These are phyloP conservation scores for Hippophae tibetana DNA, from an alignment of 306 rosid species.

Conservation along the genomic window DNA sequence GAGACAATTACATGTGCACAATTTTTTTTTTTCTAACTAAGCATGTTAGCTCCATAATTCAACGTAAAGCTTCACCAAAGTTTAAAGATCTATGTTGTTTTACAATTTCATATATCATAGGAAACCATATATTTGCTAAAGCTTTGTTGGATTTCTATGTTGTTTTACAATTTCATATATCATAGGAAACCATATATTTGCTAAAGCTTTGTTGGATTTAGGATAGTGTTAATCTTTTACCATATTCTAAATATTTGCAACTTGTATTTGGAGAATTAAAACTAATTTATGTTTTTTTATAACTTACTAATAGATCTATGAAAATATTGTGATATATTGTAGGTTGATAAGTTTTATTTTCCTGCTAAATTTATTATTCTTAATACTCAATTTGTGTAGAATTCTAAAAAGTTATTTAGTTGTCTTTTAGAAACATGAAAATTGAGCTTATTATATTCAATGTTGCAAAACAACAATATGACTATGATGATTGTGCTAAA, in stretches of 20 bases:
- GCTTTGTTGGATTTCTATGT: no score
- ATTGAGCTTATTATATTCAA: neutral
- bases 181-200: neutral
- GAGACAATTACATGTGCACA: neutral
- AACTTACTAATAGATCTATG: neutral
- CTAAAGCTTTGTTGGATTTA: neutral
- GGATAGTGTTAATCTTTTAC: neutral
- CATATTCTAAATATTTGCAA: neutral
- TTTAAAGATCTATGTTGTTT: neutral
- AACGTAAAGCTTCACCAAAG: neutral
- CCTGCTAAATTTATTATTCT: neutral
- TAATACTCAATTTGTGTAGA: neutral
- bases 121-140: neutral
- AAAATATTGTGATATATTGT: neutral
- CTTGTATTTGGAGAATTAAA: neutral
- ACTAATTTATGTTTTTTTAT: neutral
- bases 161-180: neutral
- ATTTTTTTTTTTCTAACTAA: neutral
- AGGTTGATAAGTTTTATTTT: neutral
- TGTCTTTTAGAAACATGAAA: neutral
- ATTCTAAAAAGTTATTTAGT: no score
- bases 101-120: neutral
- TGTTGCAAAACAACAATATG: neutral
- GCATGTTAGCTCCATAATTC: neutral
- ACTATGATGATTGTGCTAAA: neutral